These are phyloP conservation scores for Penicillium digitatum DNA, from an alignment of 2,329 filamentous ascomycete genomes.

Conservation along the genomic window DNA sequence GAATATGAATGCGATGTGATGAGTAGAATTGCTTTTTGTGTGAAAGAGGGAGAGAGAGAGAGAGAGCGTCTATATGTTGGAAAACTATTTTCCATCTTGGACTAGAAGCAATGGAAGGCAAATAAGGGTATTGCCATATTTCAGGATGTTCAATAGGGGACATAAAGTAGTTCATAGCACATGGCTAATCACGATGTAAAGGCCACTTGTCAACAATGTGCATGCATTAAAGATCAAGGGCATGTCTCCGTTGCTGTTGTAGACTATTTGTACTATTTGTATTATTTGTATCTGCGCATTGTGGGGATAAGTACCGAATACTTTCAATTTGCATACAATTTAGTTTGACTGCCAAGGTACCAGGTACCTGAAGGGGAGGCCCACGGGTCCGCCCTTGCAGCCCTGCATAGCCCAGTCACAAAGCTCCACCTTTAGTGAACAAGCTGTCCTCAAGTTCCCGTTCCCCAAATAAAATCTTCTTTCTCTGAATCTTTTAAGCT, in stretches of 20 bases:
- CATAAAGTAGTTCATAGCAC: too few species aligned
- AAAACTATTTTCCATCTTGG: not conserved
- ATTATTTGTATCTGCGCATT: not conserved
- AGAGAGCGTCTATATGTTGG: not conserved
- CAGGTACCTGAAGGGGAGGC: not conserved
- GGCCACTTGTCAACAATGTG: slow-evolving; percentile 8
- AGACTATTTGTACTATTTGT: not conserved
- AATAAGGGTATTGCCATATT: not conserved
- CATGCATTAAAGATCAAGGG: not conserved
- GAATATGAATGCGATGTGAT: not conserved
- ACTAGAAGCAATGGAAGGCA: not conserved
- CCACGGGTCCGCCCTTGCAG: slow-evolving; percentile 15
- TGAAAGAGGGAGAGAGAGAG: too few species aligned
- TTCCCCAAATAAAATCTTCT: slow-evolving; percentile 17
- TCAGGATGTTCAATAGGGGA: not conserved
- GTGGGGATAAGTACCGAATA: not conserved
- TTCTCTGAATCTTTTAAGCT: slow-evolving; percentile 9
- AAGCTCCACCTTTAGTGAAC: slow-evolving; percentile 37
- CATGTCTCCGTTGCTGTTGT: not conserved
- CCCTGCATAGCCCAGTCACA: slow-evolving; percentile 28
- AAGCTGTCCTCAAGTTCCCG: slow-evolving; percentile 40
- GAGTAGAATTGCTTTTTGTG: not conserved
- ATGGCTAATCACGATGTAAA: not conserved
- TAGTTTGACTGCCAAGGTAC: not conserved
- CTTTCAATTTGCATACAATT: not conserved